These are phyloP conservation scores for Nicotiana tabacum DNA, from an alignment of 257 asterid genomes.

Conservation along the genomic window DNA sequence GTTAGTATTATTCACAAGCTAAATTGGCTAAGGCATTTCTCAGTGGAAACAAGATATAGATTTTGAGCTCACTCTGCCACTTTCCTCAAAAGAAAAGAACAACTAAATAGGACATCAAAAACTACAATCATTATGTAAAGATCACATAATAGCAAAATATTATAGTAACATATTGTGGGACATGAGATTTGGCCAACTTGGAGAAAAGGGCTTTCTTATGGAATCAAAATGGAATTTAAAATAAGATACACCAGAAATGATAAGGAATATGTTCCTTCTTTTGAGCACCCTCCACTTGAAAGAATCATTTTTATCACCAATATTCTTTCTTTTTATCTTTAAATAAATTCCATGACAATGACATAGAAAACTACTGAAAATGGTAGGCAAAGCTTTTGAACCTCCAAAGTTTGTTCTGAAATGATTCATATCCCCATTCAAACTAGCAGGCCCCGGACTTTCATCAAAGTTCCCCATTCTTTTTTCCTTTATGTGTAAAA, in stretches of 20 bases:
- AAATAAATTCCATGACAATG: conserved; percentile 2
- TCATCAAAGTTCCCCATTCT: not conserved
- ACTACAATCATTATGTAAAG: not conserved
- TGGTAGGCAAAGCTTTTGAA: conserved; percentile 13
- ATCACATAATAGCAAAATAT: conserved; percentile 16
- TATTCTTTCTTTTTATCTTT: conserved; percentile 41
- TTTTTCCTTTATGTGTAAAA: not conserved
- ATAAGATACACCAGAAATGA: conserved; percentile 27
- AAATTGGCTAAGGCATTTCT: too few species aligned
- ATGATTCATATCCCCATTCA: conserved; percentile 9
- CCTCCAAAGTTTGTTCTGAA: not conserved
- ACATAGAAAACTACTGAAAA: not conserved
- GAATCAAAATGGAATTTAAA: conserved; percentile 33
- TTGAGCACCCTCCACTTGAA: conserved; percentile 52
- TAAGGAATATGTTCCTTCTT: conserved; percentile 53
- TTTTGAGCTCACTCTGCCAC: too few species aligned
- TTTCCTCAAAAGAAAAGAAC: not conserved
- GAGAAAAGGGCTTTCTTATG: conserved; percentile 23
- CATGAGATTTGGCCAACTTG: conserved; percentile 16
- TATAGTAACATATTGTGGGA: conserved; percentile 12
- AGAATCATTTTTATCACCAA: conserved; percentile 39
- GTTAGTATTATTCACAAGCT: too few species aligned
- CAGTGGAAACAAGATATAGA: too few species aligned
- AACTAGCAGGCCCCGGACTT: not conserved
- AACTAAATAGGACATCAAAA: not conserved